Percentiles rank a stretch among this genome's conserved stretches.
These are phyloP conservation scores for Gynandropsis gynandra DNA, from an alignment of 345 rosid species.

Conservation along the genomic window DNA sequence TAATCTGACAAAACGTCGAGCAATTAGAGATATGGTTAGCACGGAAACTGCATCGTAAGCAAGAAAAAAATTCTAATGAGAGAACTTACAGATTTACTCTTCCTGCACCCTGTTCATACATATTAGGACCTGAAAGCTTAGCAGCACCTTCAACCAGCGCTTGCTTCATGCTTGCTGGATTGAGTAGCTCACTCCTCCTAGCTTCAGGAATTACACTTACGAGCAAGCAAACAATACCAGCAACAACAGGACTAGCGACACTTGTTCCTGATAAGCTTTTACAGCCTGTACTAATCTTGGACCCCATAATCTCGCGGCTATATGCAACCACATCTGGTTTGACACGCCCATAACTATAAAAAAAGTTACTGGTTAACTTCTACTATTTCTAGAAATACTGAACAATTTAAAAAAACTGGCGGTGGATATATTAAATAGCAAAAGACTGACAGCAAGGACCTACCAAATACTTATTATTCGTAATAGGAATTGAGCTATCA, in stretches of 20 bases:
- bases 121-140: slow-evolving; percentile 87
- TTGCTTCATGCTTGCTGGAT: slow-evolving; percentile 99
- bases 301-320: slow-evolving; percentile 94
- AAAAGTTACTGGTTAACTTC: neutral
- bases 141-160: slow-evolving; percentile 99
- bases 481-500: no score
- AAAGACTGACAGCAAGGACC: no score
- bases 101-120: slow-evolving; percentile 99
- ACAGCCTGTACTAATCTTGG: slow-evolving; percentile 94
- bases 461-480: neutral
- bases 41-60: slow-evolving; percentile 1
- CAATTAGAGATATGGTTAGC: slow-evolving; percentile 24
- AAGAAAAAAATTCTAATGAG: slow-evolving; percentile 11
- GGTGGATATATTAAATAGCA: no score
- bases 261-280: slow-evolving; percentile 97
- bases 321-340: slow-evolving; percentile 98
- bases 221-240: slow-evolving; percentile 95
- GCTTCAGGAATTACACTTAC: slow-evolving; percentile 77
- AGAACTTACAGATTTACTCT: slow-evolving; percentile 87
- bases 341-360: slow-evolving; percentile 80
- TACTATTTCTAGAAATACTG: no score
- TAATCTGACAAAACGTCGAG: slow-evolving; percentile 56
- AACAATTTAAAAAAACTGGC: no score
- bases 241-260: slow-evolving; percentile 99
- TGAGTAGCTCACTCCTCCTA: slow-evolving; percentile 56